phyloP scores from a whole-genome alignment of 306 rosid genomes.

The Casuarina cunninghamiana region DNA sequence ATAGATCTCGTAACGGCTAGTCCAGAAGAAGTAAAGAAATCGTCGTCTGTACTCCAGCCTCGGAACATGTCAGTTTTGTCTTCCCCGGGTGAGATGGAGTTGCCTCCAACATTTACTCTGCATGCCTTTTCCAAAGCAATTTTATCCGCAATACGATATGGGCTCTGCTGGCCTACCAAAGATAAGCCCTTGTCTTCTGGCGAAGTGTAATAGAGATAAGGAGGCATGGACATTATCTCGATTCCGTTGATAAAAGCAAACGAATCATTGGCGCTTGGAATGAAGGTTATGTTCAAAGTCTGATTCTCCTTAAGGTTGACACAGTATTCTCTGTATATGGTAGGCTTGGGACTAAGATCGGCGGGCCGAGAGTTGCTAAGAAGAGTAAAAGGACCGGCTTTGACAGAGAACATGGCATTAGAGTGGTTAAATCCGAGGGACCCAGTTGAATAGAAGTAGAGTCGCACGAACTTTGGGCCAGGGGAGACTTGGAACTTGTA shows the following conservation, averaged over 20 bases:
- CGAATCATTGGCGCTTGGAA: too few relatives aligned
- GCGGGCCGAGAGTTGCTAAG: conserved; percentile 27
- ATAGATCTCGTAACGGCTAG: neutral
- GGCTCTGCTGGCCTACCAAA: neutral
- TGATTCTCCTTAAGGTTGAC: too few relatives aligned
- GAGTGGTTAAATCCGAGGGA: conserved; percentile 25
- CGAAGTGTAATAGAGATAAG: conserved; percentile 14
- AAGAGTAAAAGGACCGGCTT: conserved; percentile 29
- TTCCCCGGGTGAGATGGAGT: conserved; percentile 21
- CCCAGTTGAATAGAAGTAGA: conserved; percentile 38
- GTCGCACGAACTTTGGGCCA: conserved; percentile 42
- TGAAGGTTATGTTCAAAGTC: too few relatives aligned
- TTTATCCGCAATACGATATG: neutral
- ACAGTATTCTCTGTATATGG: neutral
- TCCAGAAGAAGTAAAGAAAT: neutral
- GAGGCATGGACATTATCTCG: conserved; percentile 46
- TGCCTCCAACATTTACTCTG: conserved; percentile 46
- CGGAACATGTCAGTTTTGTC: conserved; percentile 31
- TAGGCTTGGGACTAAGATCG: neutral
- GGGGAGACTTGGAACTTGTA: conserved; percentile 35
- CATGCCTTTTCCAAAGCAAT: conserved; percentile 32
- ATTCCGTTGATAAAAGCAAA: conserved; percentile 37
- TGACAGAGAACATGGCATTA: conserved; percentile 6
- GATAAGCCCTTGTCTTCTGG: neutral
- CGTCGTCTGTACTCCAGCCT: conserved; percentile 14